Base-by-base conservation (phyloP, 129 eudicot genomes). In the Chrysanthemum lavandulifolium region DNA sequence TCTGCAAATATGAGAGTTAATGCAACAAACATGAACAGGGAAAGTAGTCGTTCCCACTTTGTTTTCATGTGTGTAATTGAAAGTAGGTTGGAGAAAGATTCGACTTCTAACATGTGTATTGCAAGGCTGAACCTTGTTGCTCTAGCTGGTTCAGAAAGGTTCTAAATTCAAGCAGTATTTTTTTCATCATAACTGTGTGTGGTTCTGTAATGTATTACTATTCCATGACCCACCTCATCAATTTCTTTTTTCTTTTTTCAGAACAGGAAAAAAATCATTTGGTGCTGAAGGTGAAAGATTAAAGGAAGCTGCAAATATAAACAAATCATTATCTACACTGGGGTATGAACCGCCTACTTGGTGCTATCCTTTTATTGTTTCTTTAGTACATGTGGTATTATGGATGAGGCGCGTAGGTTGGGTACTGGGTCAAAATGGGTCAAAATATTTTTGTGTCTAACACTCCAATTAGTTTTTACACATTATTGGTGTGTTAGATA, bases 231-330 rank as follows among this genome's bases (percentile, higher is more conserved):
- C 10, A 73, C 16, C 36, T 77, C 3, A 53, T 77, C 5, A 52
- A 53, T 45, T 65, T 53, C 64, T 51, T 59, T 19, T 21, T 54
- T 5, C 68, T 21, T 55, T 69, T 74, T 68, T 43, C 47, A 5
- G 27, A 33, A 69, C 80, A 94, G 99, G 81, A 97, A 95, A 78
- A 95, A 95, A 73, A 19, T 67, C 93, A 63, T 95, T 97, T 25
- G 99, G 99, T 60, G 99, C 99, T 69, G 99, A 95, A 76, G 99
- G 99, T 54, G 99, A 95, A 54, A 89, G 97, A 4, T 74, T 95
- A 68, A 95, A 86, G 77, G 99, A 95, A 76, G 99, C 99, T 75
- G 97, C 99, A 70, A 90, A 74, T 68, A 95, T 95, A 58, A 95
- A 95, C 78, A 95, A 86, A 85, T 95, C 97, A 0, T 67, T 95